phyloP scores from a whole-genome alignment of 2,329 filamentous ascomycete genomes.

The Arthrinium puccinioides region DNA sequence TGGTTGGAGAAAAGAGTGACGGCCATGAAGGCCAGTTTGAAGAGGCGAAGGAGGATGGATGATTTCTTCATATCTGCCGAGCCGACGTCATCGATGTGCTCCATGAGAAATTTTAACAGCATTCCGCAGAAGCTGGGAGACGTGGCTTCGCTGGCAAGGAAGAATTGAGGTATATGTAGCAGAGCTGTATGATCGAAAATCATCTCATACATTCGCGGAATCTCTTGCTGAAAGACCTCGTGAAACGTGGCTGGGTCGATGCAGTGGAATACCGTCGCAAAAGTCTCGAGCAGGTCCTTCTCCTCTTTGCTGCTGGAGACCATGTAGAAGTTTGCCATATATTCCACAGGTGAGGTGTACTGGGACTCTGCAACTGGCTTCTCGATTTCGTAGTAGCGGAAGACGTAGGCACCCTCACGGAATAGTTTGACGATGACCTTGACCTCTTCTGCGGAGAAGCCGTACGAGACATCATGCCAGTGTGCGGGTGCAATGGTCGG shows the following conservation, averaged over 20 bases:
- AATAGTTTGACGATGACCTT: conserved; percentile 95
- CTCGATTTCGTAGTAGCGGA: conserved; percentile 92
- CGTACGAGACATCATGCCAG: conserved; percentile 93
- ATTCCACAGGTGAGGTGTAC: conserved; percentile 77
- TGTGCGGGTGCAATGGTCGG: conserved; percentile 72
- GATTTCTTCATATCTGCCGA: conserved; percentile 88
- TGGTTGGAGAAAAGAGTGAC: conserved; percentile 91
- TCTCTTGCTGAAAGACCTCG: conserved; percentile 96
- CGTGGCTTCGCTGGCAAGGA: conserved; percentile 96
- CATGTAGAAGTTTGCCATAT: conserved; percentile 92
- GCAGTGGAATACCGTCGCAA: conserved; percentile 96
- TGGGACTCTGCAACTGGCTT: conserved; percentile 65
- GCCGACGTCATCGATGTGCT: conserved; percentile 89
- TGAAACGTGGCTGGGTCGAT: conserved; percentile 98
- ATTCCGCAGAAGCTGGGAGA: conserved; percentile 97
- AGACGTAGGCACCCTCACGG: conserved; percentile 91
- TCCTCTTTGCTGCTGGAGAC: conserved; percentile 91
- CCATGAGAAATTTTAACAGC: conserved; percentile 96
- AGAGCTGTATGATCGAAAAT: conserved; percentile 95
- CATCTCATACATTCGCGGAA: conserved; percentile 92
- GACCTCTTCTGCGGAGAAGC: conserved; percentile 95
- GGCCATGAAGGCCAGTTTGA: conserved; percentile 98
- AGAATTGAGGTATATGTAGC: conserved; percentile 93
- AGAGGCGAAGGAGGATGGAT: conserved; percentile 84
- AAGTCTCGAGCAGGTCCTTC: conserved; percentile 94